phyloP scores from a whole-genome alignment of 2,329 filamentous ascomycete species.

The Colletotrichum sp. region DNA sequence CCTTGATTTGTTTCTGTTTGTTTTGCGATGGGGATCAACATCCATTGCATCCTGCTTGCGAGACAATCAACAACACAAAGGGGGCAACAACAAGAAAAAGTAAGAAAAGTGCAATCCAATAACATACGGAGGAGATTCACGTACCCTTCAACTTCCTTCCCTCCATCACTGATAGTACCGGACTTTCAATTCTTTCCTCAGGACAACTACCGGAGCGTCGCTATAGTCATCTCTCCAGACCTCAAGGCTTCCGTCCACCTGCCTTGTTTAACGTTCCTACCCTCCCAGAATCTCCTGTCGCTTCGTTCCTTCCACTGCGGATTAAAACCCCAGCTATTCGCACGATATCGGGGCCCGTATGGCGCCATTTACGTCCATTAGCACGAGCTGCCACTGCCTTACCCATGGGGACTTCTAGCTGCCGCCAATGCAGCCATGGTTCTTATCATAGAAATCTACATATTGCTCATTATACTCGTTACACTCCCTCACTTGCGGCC shows the following conservation, averaged over 20 bases:
- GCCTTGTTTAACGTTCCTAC: too few relatives aligned
- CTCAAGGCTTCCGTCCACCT: too few relatives aligned
- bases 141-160: neutral
- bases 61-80: neutral
- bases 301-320: fast-evolving
- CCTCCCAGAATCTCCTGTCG: too few relatives aligned
- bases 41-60: neutral
- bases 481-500: neutral
- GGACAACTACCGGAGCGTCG: too few relatives aligned
- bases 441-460: fast-evolving
- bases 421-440: neutral
- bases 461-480: fast-evolving
- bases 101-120: neutral
- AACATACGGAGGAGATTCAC: neutral
- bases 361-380: too few relatives aligned
- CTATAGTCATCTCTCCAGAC: too few relatives aligned
- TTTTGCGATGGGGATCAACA: neutral
- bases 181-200: too few relatives aligned
- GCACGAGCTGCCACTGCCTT: too few relatives aligned
- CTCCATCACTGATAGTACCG: neutral
- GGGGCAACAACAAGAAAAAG: too few relatives aligned
- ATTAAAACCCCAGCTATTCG: too few relatives aligned
- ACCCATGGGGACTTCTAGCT: neutral
- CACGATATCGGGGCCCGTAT: too few relatives aligned
- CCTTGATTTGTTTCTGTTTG: neutral